These are phyloP conservation scores for Pichia occidentalis DNA, from an alignment of 805 yeast genomes.

Conservation along the genomic window DNA sequence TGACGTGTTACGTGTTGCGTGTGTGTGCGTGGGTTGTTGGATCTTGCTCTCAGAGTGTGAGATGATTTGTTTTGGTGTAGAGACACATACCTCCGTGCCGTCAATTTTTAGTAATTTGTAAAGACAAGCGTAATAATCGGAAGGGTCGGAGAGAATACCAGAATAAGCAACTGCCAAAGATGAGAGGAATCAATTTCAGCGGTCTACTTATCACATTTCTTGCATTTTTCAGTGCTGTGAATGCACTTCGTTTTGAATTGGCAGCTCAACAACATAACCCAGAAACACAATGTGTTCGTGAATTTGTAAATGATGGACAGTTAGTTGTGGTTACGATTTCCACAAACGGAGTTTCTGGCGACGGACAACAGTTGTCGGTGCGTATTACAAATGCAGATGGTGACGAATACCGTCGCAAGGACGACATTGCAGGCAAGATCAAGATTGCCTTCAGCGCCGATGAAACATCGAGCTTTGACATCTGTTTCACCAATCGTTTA, in stretches of 20 bases:
- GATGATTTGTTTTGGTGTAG: no score
- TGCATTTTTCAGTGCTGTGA: slow-evolving; percentile 9
- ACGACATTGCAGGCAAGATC: slow-evolving; percentile 65
- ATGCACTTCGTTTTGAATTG: slow-evolving; percentile 28
- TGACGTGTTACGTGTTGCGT: no score
- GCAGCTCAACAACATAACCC: slow-evolving; percentile 25
- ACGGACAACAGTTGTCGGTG: slow-evolving; percentile 76
- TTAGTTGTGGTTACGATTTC: slow-evolving; percentile 79
- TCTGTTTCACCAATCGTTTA: slow-evolving; percentile 73
- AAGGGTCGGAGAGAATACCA: background rate
- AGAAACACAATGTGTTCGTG: slow-evolving; percentile 80
- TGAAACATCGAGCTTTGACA: slow-evolving; percentile 77
- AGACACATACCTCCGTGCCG: no score
- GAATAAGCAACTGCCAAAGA: no score
- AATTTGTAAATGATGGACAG: slow-evolving; percentile 78
- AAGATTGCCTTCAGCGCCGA: slow-evolving; percentile 82
- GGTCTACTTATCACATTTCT: slow-evolving; percentile 11
- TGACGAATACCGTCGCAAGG: slow-evolving; percentile 74
- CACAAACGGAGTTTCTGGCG: slow-evolving; percentile 70
- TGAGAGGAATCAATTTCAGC: slow-evolving; percentile 1
- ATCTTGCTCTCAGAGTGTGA: no score
- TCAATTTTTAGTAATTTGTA: no score
- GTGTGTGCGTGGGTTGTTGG: no score
- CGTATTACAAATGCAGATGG: slow-evolving; percentile 71
- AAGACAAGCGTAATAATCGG: background rate